Percentiles rank a stretch among this genome's conserved stretches.
phyloP scores from a whole-genome alignment of 495 filamentous ascomycete genomes.

The Tetracladium marchalianum region DNA sequence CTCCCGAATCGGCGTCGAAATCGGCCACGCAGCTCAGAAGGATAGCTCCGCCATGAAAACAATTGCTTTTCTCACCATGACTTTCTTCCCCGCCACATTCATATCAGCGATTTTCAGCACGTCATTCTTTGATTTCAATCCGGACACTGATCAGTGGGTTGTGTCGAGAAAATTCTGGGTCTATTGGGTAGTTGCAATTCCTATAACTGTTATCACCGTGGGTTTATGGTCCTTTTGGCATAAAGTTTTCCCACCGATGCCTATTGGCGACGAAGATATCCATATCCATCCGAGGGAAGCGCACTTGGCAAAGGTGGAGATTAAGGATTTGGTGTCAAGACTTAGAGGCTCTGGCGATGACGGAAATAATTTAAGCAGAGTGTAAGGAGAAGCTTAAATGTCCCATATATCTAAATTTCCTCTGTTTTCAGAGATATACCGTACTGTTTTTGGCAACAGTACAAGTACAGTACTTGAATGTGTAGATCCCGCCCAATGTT shows the following conservation, averaged over 20 bases:
- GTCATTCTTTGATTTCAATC: slow-evolving; percentile 23
- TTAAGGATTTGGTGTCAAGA: no score
- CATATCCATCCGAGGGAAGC: no score
- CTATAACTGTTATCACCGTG: slow-evolving; percentile 9
- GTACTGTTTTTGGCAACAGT: no score
- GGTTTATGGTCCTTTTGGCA: slow-evolving; percentile 3
- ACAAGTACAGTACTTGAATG: no score
- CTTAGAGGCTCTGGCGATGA: no score
- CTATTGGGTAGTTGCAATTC: slow-evolving; percentile 24
- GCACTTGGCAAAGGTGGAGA: no score
- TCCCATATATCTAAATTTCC: no score
- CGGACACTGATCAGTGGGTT: slow-evolving; percentile 7
- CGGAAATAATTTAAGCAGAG: no score
- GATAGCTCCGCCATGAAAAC: slow-evolving; percentile 30
- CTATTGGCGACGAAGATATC: no score
- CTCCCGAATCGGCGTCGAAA: slow-evolving; percentile 22
- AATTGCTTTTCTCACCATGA: slow-evolving; percentile 28
- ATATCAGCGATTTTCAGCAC: slow-evolving; percentile 28
- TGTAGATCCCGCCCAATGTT: no score
- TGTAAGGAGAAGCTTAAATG: no score
- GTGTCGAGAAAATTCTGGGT: slow-evolving; percentile 26
- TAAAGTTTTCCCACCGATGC: neutral
- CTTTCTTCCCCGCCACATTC: slow-evolving; percentile 29
- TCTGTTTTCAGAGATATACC: no score
- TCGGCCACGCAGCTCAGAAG: slow-evolving; percentile 24